phyloP scores from a whole-genome alignment of 2,329 filamentous ascomycete genomes.

The Trichoderma semiorbis region DNA sequence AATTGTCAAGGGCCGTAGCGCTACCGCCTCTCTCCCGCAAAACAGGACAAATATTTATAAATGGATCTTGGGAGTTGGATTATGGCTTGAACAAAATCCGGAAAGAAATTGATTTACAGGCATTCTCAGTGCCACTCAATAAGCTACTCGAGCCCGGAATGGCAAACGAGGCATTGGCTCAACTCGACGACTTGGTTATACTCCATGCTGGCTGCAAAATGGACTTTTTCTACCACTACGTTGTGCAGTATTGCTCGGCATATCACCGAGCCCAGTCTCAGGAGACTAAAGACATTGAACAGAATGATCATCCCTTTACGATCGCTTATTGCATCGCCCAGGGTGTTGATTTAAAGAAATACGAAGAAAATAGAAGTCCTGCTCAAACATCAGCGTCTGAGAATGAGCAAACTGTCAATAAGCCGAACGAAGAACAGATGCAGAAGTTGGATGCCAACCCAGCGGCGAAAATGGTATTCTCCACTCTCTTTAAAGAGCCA shows the following conservation, averaged over 20 bases:
- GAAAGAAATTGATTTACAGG: constrained; percentile 36
- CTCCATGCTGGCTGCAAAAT: background rate
- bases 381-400: background rate
- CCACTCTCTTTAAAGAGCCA: background rate
- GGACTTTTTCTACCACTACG: background rate
- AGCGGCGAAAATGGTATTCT: background rate
- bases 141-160: constrained; percentile 41
- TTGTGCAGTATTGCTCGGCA: background rate
- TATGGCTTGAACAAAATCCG: constrained; percentile 39
- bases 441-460: background rate
- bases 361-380: background rate
- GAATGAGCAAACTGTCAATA: background rate
- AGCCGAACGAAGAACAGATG: background rate
- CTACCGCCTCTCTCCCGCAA: constrained; percentile 39
- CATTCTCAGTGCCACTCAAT: constrained; percentile 40
- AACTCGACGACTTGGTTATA: background rate
- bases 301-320: background rate
- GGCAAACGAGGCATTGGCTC: constrained; percentile 29
- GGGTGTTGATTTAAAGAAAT: background rate
- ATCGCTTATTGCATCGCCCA: background rate
- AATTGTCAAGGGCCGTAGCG: constrained; percentile 20
- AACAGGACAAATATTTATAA: constrained; percentile 38
- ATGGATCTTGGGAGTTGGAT: constrained; percentile 32
- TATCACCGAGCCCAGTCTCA: background rate
- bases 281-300: background rate